A percentile compares a stretch with the other conserved stretches of the same genome.
Conservation (phyloP, 495 filamentous ascomycete species). For the Cercophora newfieldiana region DNA sequence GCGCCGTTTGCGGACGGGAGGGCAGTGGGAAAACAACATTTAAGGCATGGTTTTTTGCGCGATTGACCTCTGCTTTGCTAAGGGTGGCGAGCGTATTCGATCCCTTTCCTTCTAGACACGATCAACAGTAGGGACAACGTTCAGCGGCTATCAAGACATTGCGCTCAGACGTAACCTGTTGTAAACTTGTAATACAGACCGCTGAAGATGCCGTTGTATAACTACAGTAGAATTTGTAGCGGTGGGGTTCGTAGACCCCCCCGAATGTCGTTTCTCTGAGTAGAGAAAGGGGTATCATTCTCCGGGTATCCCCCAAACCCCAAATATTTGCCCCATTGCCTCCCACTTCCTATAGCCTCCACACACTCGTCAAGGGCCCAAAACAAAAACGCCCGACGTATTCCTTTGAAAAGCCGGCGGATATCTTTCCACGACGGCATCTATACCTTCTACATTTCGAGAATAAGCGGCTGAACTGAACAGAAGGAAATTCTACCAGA, state of each 20-base stretch:
- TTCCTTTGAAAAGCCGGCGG: neutral
- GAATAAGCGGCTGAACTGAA: neutral
- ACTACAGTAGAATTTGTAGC: neutral
- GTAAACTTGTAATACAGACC: no score
- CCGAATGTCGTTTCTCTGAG: neutral
- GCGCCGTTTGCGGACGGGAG: no score
- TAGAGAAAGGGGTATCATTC: conserved; percentile 20
- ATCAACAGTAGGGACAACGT: no score
- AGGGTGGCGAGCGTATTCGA: no score
- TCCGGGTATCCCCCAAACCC: neutral
- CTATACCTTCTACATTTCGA: neutral
- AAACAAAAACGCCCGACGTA: neutral
- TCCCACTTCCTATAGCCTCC: neutral
- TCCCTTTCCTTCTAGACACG: no score
- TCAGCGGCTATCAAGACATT: no score
- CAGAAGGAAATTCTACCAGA: conserved; percentile 5
- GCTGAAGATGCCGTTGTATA: neutral
- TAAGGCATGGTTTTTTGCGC: no score
- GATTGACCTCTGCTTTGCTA: no score
- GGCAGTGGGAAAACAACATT: no score
- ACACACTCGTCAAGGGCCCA: neutral
- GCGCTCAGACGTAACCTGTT: no score
- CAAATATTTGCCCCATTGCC: neutral
- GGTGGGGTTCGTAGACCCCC: neutral
- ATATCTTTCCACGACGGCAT: neutral